phyloP scores from a whole-genome alignment of 2,329 filamentous ascomycete species.

The Claviceps sorghi region DNA sequence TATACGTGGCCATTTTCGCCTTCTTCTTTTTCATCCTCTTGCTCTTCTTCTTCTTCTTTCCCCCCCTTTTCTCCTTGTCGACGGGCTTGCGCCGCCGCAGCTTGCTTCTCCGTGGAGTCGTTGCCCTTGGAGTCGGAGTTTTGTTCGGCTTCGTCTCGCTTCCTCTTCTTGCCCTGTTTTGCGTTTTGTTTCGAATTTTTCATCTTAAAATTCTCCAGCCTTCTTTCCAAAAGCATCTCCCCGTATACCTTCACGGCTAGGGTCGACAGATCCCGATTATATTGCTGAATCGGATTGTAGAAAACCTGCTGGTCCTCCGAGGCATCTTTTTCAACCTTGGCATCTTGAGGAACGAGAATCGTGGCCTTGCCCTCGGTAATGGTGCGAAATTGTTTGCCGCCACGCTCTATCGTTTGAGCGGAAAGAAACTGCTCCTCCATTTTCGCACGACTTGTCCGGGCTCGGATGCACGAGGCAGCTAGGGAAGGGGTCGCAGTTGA shows the following conservation, averaged over 20 bases:
- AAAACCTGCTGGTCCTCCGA: conserved; percentile 69
- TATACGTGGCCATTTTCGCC: conserved; percentile 15
- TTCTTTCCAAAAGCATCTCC: conserved; percentile 42
- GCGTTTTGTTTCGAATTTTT: conserved; percentile 29
- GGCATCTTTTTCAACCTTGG: conserved; percentile 32
- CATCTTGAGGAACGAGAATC: conserved; percentile 37
- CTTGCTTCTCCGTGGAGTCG: conserved; percentile 1
- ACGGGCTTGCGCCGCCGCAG: conserved; percentile 4
- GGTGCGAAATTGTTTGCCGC: conserved; percentile 36
- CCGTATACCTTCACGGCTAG: conserved; percentile 83
- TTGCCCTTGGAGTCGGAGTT: neutral
- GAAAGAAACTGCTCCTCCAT: conserved; percentile 9
- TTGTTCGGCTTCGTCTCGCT: conserved; percentile 23
- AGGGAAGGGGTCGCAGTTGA: conserved; percentile 1
- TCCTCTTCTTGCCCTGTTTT: conserved; percentile 30
- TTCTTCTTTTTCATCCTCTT: neutral
- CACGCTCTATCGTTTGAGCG: conserved; percentile 15
- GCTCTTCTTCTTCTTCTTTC: neutral
- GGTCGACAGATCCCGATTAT: conserved; percentile 90
- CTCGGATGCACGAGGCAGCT: neutral
- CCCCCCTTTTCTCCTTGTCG: neutral
- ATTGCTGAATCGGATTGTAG: conserved; percentile 98
- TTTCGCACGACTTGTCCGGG: conserved; percentile 1
- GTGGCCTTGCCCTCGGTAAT: conserved; percentile 42
- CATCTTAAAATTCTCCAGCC: conserved; percentile 20